phyloP scores from a whole-genome alignment of 768 basidiomycete genomes.

The Mycena leptocephala region DNA sequence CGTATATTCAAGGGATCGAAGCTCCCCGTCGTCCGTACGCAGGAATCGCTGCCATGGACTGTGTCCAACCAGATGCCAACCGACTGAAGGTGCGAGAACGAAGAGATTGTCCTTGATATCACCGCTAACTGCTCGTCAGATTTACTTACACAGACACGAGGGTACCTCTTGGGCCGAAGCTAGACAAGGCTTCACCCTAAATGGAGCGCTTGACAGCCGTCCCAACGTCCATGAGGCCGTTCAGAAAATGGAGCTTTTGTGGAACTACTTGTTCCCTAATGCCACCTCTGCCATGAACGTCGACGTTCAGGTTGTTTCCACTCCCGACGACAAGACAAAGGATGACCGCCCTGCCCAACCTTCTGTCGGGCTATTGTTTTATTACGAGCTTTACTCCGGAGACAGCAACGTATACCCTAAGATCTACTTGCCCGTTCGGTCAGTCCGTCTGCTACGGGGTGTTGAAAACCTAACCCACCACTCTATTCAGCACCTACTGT shows the following conservation, averaged over 20 bases:
- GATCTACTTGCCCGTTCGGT: slow-evolving; percentile 52
- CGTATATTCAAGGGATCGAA: slow-evolving; percentile 44
- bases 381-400: slow-evolving; percentile 49
- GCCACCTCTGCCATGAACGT: slow-evolving; percentile 40
- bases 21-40: slow-evolving; percentile 42
- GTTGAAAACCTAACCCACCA: neutral
- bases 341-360: slow-evolving; percentile 40
- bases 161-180: slow-evolving; percentile 50
- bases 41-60: slow-evolving; percentile 49
- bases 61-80: slow-evolving; percentile 43
- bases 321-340: slow-evolving; percentile 8
- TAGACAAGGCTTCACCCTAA: slow-evolving; percentile 44
- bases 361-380: slow-evolving; percentile 46
- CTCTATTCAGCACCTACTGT: slow-evolving; percentile 45
- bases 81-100: slow-evolving; percentile 44
- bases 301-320: slow-evolving; percentile 36
- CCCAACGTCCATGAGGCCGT: slow-evolving; percentile 42
- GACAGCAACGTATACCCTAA: slow-evolving; percentile 48
- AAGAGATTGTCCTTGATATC: neutral
- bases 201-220: slow-evolving; percentile 41
- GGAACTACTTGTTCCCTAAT: slow-evolving; percentile 50
- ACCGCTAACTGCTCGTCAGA: slow-evolving; percentile 32
- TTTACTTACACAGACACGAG: slow-evolving; percentile 47
- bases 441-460: slow-evolving; percentile 17
- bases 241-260: slow-evolving; percentile 43